Evolutionary conservation across 768 basidiomycete genomes (phyloP), one percentile per base, ranked within the genome.

Genomic region (Mycena haematopus): DNA sequence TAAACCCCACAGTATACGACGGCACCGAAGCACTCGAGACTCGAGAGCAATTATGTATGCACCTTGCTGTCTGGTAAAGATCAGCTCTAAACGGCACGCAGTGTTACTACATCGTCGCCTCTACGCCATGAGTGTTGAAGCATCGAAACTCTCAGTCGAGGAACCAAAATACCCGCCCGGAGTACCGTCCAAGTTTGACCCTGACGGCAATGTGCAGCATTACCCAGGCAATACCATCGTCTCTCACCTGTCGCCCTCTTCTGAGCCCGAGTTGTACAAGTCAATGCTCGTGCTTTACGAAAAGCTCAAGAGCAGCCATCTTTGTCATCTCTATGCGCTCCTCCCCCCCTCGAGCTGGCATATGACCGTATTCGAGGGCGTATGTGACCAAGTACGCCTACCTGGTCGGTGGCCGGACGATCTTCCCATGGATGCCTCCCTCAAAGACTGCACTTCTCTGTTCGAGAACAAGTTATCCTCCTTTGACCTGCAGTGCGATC

Each of bases 271-370:
- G 25, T 24, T 47, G 9, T 47, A 47, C 46, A 27, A 25, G 9
- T 47, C 46, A 24, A 27, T 47, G 25, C 46, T 47, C 24, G 25
- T 24, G 6, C 46, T 47, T 13, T 47, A 47, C 25, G 46, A 47
- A 11, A 47, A 47, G 25, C 46, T 47, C 46, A 47, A 47, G 25
- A 47, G 9, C 13, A 29, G 25, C 46, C 46, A 47, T 27, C 46
- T 47, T 24, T 27, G 46, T 24, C 46, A 47, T 27, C 46, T 47
- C 5, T 47, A 47, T 47, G 25, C 46, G 15, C 25, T 47, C 25
- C 46, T 47, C 46, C 46, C 46, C 8, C 46, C 46, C 15, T 27
- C 46, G 15, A 47, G 46, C 22, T 47, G 46, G 46, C 46, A 47
- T 27, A 47, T 47, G 46, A 47, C 46, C 3, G 15, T 47, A 5